Conservation (phyloP, 2,329 filamentous ascomycete genomes). For the Trichoderma sp. region DNA sequence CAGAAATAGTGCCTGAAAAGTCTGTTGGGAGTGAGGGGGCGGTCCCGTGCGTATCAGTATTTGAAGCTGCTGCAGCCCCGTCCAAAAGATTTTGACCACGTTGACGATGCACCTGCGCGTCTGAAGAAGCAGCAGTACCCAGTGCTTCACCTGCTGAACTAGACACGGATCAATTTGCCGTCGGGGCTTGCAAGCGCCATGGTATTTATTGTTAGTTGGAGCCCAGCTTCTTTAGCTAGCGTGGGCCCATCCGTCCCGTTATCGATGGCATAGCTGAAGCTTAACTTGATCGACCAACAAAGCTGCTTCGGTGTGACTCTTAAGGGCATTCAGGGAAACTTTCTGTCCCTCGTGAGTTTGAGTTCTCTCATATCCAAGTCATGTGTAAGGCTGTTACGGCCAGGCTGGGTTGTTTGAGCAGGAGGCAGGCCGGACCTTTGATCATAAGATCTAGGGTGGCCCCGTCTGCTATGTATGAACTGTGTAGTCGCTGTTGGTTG, state of each 20-base stretch:
- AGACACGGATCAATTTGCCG: neutral
- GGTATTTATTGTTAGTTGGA: neutral
- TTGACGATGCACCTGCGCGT: neutral
- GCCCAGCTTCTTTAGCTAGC: neutral
- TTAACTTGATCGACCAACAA: neutral
- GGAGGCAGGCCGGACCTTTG: neutral
- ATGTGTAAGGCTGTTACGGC: neutral
- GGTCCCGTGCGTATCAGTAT: neutral
- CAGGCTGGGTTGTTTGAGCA: neutral
- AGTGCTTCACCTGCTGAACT: neutral
- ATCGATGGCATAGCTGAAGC: constrained; percentile 7
- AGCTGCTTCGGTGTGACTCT: neutral
- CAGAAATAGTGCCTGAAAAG: neutral
- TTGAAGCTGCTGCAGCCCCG: neutral
- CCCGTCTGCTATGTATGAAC: too few species aligned
- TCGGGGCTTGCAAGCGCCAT: neutral
- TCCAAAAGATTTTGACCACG: neutral
- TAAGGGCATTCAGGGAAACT: neutral
- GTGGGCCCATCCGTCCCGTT: constrained; percentile 10
- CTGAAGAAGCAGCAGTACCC: neutral
- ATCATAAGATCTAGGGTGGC: neutral
- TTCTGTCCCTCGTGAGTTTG: neutral
- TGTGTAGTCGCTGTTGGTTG: neutral
- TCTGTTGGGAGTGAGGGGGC: neutral
- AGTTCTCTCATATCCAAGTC: neutral